These are phyloP conservation scores for Dictyostelium firmibasis DNA, from an alignment of 78 protist genomes.

Conservation along the genomic window DNA sequence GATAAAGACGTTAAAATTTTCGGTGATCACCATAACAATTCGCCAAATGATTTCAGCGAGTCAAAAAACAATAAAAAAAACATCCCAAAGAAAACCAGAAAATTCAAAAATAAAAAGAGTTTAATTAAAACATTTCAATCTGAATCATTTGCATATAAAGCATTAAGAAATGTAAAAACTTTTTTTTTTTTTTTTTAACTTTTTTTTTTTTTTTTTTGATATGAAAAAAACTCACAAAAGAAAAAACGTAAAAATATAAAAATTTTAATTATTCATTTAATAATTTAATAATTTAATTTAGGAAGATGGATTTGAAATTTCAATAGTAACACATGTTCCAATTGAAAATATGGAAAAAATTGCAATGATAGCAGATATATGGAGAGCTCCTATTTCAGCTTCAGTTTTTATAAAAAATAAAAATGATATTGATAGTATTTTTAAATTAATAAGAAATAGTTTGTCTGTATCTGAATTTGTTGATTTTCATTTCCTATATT, in stretches of 20 bases:
- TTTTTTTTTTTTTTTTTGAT: not conserved
- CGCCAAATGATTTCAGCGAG: no score
- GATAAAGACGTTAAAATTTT: not conserved
- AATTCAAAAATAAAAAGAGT: not conserved
- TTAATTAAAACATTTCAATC: not conserved
- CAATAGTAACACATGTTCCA: constrained; percentile 42
- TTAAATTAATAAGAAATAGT: not conserved
- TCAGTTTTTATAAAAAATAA: constrained; percentile 8
- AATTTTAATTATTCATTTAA: no score
- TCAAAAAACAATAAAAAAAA: not conserved
- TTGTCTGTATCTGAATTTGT: not conserved
- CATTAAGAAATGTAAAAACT: not conserved
- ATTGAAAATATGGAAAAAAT: constrained; percentile 26
- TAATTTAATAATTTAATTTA: not conserved
- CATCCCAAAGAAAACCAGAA: not conserved
- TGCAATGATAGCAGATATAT: constrained; percentile 45
- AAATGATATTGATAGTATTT: not conserved
- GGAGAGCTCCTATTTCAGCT: constrained; percentile 59
- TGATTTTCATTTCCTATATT: constrained; percentile 41
- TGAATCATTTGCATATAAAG: not conserved
- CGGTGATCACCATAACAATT: no score
- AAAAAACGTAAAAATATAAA: not conserved
- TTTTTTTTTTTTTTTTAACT: not conserved
- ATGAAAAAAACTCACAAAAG: no score
- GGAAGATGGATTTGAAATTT: not conserved